Percentiles rank a stretch among this genome's conserved stretches.
Evolutionary conservation across 768 basidiomycete genomes (phyloP).

Genomic region (Grammothele lineata): DNA sequence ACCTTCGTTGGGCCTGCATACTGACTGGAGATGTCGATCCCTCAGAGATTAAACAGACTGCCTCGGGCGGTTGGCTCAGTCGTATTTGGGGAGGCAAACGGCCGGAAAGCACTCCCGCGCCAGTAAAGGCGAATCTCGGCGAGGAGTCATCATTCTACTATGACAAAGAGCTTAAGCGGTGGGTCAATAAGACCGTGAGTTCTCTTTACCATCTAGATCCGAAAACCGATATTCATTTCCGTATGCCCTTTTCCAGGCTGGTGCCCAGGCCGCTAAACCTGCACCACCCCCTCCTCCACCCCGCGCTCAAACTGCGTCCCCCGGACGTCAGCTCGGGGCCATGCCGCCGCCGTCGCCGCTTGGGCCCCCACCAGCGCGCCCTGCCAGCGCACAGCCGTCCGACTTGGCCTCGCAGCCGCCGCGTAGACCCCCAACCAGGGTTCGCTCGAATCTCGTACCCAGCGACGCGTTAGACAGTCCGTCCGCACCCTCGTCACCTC

Average conservation of each 20-base stretch:
- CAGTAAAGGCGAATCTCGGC: constrained; percentile 89
- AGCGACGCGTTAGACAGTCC: constrained; percentile 26
- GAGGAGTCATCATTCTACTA: constrained; percentile 89
- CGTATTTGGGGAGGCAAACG: constrained; percentile 65
- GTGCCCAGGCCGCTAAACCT: constrained; percentile 48
- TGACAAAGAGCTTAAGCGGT: constrained; percentile 91
- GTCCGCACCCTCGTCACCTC: constrained; percentile 28
- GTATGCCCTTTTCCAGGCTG: constrained; percentile 39
- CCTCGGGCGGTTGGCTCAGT: constrained; percentile 66
- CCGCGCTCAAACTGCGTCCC: constrained; percentile 83
- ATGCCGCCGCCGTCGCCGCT: constrained; percentile 30
- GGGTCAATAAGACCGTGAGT: constrained; percentile 91
- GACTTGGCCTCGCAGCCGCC: constrained; percentile 42
- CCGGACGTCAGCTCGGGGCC: constrained; percentile 45
- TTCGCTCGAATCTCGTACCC: constrained; percentile 64
- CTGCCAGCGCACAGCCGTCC: constrained; percentile 52
- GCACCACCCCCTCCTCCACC: constrained; percentile 74
- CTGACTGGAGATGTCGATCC: too few relatives aligned
- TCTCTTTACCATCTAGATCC: not conserved
- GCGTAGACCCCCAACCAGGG: constrained; percentile 47
- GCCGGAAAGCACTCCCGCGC: constrained; percentile 54
- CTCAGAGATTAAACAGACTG: constrained; percentile 23
- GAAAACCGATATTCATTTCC: not conserved
- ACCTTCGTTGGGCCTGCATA: too few relatives aligned
- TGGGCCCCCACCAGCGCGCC: constrained; percentile 44